These are phyloP conservation scores for Thermochaetoides thermophila DNA, from an alignment of 495 filamentous ascomycete species.

Conservation along the genomic window DNA sequence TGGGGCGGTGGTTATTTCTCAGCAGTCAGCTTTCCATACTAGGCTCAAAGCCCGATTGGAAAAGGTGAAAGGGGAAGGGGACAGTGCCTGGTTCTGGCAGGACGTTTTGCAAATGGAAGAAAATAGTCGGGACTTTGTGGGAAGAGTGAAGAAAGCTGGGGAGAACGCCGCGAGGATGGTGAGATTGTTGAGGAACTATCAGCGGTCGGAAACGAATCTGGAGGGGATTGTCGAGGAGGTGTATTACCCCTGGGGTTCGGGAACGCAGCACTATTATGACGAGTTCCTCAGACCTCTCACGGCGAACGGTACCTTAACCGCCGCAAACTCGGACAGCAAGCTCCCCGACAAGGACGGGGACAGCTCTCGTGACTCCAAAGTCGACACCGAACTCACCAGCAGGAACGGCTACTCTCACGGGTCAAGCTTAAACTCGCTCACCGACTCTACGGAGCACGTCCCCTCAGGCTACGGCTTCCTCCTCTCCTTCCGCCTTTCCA, in stretches of 20 bases:
- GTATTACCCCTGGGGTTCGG: slow-evolving; percentile 11
- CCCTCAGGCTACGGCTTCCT: slow-evolving; percentile 15
- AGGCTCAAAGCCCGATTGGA: background rate
- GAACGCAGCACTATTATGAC: slow-evolving; percentile 9
- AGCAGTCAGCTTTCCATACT: background rate
- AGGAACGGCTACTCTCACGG: too few relatives aligned
- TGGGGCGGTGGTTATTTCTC: slow-evolving; percentile 6
- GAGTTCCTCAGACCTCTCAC: too few relatives aligned
- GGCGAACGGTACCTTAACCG: too few relatives aligned
- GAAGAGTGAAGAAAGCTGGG: slow-evolving; percentile 4
- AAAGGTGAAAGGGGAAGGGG: background rate
- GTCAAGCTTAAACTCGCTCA: too few relatives aligned
- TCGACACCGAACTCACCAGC: too few relatives aligned
- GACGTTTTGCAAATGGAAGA: slow-evolving; percentile 11
- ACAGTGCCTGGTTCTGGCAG: slow-evolving; percentile 7
- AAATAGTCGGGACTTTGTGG: slow-evolving; percentile 12
- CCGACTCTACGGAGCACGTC: too few relatives aligned
- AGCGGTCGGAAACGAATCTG: too few relatives aligned
- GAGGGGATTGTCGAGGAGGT: slow-evolving; percentile 6
- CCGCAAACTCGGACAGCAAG: too few relatives aligned
- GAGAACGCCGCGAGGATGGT: slow-evolving; percentile 7
- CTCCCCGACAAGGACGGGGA: too few relatives aligned
- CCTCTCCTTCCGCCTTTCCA: slow-evolving; percentile 10
- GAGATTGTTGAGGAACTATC: background rate
- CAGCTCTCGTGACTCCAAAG: too few relatives aligned